Evolutionary conservation across 352 stramenopile species (phyloP).

Genomic region (Blastocystis sp.): DNA sequence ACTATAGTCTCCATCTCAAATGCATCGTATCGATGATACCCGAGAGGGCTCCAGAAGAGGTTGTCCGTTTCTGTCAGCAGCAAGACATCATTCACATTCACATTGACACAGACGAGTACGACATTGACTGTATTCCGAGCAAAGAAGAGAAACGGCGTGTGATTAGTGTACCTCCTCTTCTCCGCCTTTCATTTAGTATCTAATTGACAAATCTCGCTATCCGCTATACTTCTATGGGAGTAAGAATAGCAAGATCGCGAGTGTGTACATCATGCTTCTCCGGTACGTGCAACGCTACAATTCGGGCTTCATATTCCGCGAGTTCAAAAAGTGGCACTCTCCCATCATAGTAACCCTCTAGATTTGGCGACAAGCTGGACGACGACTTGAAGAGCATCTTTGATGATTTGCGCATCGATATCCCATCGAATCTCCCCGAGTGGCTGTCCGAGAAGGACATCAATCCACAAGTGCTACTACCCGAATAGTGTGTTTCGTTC

Average conservation of each 20-base stretch:
- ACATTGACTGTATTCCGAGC: constrained; percentile 69
- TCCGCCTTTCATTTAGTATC: neutral
- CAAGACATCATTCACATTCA: constrained; percentile 61
- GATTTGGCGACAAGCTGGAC: constrained; percentile 65
- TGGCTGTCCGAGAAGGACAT: constrained; percentile 39
- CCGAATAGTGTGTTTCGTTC: constrained; percentile 18
- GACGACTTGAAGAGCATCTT: constrained; percentile 70
- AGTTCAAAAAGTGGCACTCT: constrained; percentile 31
- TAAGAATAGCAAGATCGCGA: constrained; percentile 60
- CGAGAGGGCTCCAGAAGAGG: constrained; percentile 5
- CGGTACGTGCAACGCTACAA: constrained; percentile 57
- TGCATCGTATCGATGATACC: constrained; percentile 69
- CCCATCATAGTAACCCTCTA: neutral
- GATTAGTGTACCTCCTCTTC: neutral
- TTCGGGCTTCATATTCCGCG: constrained; percentile 44
- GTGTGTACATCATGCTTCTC: constrained; percentile 67
- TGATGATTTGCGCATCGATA: constrained; percentile 40
- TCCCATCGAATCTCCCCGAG: neutral
- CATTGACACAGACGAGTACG: constrained; percentile 71
- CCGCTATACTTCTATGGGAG: constrained; percentile 63
- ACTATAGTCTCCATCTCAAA: constrained; percentile 50
- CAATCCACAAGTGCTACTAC: constrained; percentile 43
- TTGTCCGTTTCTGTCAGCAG: constrained; percentile 54
- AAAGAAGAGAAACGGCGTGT: constrained; percentile 68
- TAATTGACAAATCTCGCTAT: constrained; percentile 43